Base-by-base conservation (phyloP, 768 basidiomycete genomes). In the Krasilnikovozyma curviuscula region DNA sequence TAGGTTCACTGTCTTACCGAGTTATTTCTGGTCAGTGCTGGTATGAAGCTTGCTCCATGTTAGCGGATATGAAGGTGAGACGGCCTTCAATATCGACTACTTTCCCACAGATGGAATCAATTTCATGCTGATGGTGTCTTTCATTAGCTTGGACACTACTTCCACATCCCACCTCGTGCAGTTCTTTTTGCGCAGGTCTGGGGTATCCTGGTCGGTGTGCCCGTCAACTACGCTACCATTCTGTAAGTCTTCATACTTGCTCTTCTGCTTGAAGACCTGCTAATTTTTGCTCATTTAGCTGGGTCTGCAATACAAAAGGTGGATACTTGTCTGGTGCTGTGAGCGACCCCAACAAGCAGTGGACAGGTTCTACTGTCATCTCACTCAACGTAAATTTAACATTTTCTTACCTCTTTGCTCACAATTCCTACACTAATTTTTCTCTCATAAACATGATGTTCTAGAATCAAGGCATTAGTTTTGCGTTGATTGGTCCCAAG, bases 361-460 rank as follows among this genome's bases (percentile, higher is more conserved):
- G 44, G 44, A 45, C 44, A 5, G 44, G 44, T 6, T 33, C 30
- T 21, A 45, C 44, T 10, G 44, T 45, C 23, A 45, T 45, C 44
- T 34, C 32, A 1, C 21, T 45, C 16, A 45, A 45, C 32, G n/a
- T n/a, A n/a, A n/a, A n/a, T n/a, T n/a, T n/a, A n/a, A n/a, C n/a
- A n/a, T n/a, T n/a, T n/a, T n/a, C n/a, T n/a, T n/a, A n/a, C n/a
- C n/a, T n/a, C n/a, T n/a, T n/a, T n/a, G n/a, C n/a, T n/a, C n/a
- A n/a, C n/a, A n/a, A n/a, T n/a, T n/a, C n/a, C n/a, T n/a, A n/a
- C n/a, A n/a, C n/a, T n/a, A n/a, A n/a, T n/a, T n/a, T n/a, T n/a
- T n/a, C n/a, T n/a, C n/a, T n/a, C n/a, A n/a, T n/a, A n/a, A n/a
- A n/a, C n/a, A n/a, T n/a, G n/a, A n/a, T n/a, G n/a, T n/a, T n/a